Evolutionary conservation across 345 rosid genomes (phyloP).

Genomic region (Hibiscus tridactylites): DNA sequence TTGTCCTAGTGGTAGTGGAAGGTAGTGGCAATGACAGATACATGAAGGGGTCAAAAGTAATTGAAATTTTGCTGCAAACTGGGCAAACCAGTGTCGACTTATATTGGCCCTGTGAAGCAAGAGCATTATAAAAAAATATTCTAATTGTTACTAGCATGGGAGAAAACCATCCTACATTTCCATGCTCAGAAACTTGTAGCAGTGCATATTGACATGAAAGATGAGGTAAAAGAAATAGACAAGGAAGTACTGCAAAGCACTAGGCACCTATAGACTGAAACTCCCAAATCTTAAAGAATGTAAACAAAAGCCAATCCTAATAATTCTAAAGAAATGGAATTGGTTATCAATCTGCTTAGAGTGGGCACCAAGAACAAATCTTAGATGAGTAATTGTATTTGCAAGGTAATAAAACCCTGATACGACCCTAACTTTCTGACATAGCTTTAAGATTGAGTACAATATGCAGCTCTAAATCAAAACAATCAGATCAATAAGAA

Average conservation of each 20-base stretch:
- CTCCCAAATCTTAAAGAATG: not conserved
- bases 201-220: not conserved
- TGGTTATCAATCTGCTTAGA: not conserved
- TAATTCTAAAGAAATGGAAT: not conserved
- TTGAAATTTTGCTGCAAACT: slow-evolving; percentile 68
- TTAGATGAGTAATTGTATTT: not conserved
- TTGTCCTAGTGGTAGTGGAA: slow-evolving; percentile 62
- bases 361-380: not conserved
- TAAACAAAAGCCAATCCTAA: not conserved
- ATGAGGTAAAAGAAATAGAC: not conserved
- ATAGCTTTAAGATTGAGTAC: not conserved
- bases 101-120: slow-evolving; percentile 76
- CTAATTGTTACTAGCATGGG: slow-evolving; percentile 4
- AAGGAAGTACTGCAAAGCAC: not conserved
- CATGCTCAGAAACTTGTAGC: not conserved
- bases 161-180: not conserved
- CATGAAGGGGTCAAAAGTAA: slow-evolving; percentile 97
- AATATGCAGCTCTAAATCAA: not conserved
- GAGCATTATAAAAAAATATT: slow-evolving; percentile 11
- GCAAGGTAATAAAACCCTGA: not conserved
- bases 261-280: not conserved
- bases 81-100: slow-evolving; percentile 94
- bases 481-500: slow-evolving; percentile 7
- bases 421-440: not conserved
- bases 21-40: slow-evolving; percentile 88